Evolutionary conservation across 208 protist species (phyloP), one percentile per base, ranked within the genome.

Genomic region (Acanthamoeba sp.): DNA sequence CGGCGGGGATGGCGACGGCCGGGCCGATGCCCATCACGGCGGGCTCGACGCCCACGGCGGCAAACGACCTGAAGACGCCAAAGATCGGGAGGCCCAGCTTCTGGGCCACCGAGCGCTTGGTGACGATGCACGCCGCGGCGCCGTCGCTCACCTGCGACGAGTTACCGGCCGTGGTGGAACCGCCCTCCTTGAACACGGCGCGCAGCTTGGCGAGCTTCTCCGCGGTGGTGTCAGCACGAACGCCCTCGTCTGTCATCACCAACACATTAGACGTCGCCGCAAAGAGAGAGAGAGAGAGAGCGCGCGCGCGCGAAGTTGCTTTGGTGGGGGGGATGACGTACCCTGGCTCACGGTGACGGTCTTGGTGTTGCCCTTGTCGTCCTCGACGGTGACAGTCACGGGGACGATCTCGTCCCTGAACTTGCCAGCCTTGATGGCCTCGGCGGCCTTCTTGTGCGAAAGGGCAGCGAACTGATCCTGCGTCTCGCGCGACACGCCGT

Each of bases 161-260:
- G 82, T 97, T 98, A 88, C 95, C 97, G 12, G 97, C 97, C 4
- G 97, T 98, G 52, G 97, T 95, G 18, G 96, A 96, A 29, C 97
- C 97, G 89, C 96, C 94, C 57, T 59, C 34, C 85, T 97, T 97
- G 42, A 97, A 71, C 22, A 66, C 82, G 34, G 82, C 29, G 82
- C 82, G 82, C 52, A 90, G 82, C 36, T 91, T 95, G 14, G 80
- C 34, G 5, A 98, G 57, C 87, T 97, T 95, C 59, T 97, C 96
- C 27, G 95, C 1, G 2, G 80, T 91, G 22, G 97, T 95, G 48
- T 71, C 78, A 18, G 62, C 82, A 52, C 96, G 95, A 1, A 97
- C 91, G 95, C 97, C 97, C 62, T 98, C 96, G 62, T 97, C 97
- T 88, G 80, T 57, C 22, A 9, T 9, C 34, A 85, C 18, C 12